Percentiles rank a stretch among this genome's conserved stretches.
These are phyloP conservation scores for Cystoderma amianthinum DNA, from an alignment of 768 basidiomycete genomes.

Conservation along the genomic window DNA sequence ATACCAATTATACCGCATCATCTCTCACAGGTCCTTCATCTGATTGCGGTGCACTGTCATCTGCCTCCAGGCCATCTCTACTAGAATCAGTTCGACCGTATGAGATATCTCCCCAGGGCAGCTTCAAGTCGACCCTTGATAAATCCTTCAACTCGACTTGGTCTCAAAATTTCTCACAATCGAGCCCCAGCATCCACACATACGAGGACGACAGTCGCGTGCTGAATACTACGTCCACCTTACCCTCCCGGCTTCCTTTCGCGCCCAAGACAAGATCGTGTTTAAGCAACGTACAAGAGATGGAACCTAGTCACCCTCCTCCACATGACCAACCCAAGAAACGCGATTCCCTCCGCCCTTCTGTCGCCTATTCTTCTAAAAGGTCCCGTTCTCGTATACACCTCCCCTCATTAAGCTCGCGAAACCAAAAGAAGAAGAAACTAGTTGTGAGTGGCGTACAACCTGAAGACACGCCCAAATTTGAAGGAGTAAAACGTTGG, in stretches of 20 bases:
- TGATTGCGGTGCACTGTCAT: constrained; percentile 31
- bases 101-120: constrained; percentile 20
- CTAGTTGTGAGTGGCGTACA: constrained; percentile 68
- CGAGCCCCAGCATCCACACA: constrained; percentile 12
- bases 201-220: constrained; percentile 8
- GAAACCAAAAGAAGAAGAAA: constrained; percentile 48
- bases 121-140: constrained; percentile 20
- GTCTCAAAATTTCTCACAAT: constrained; percentile 15
- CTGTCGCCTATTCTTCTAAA: constrained; percentile 28
- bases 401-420: constrained; percentile 32
- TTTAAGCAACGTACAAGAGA: constrained; percentile 10
- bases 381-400: constrained; percentile 23
- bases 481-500: constrained; percentile 68
- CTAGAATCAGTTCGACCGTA: constrained; percentile 31
- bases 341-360: constrained; percentile 14
- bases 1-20: constrained; percentile 19
- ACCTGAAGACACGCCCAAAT: constrained; percentile 49
- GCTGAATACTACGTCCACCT: constrained; percentile 1
- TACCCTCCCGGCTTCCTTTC: constrained; percentile 11
- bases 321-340: constrained; percentile 4
- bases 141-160: constrained; percentile 21
- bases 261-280: constrained; percentile 8
- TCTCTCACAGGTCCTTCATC: constrained; percentile 41
- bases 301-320: constrained; percentile 18
- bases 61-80: constrained; percentile 33